Evolutionary conservation across 768 basidiomycete genomes (phyloP), one percentile per base, ranked within the genome.

Genomic region (Suillus brevipes): DNA sequence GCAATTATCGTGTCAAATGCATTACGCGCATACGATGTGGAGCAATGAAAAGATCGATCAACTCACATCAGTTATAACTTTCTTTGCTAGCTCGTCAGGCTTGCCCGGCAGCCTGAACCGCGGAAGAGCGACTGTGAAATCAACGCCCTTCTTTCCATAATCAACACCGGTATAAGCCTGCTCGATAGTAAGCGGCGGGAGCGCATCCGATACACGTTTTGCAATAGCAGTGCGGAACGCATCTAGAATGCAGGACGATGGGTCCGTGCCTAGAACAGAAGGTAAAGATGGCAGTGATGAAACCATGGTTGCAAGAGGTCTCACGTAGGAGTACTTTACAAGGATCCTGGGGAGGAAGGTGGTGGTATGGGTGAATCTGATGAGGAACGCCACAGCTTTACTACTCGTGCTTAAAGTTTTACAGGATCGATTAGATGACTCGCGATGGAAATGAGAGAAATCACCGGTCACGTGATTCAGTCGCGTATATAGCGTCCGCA

Each of bases 61-160:
- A 81, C 87, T 71, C 67, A 95, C 95, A 72, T 87, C 82, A 43
- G 82, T 84, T n/a, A 89, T 80, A 43, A 98, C 89, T 73, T 86
- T 85, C 60, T 84, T 79, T 0, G 91, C 94, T 20, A 91, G 81
- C 38, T 90, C 89, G 50, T 95, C 91, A 0, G 91, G 83, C 73
- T 95, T 95, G 23, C 88, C 94, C 9, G 89, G 88, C 31, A 97
- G 79, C 63, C 92, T 84, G 79, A 96, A 98, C 67, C 96, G 86
- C n/a, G 95, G 92, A 58, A 98, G 77, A 0, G 97, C 95, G 23
- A 98, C 86, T 0, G 91, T 91, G 70, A 97, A 95, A 78, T 99
- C 97, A 52, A 85, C 89, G n/a, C 92, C 94, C 78, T 96, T 96
- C 79, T 96, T 94, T 42, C 92, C 94, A 67, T 90, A 92, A 74